Base-by-base conservation (phyloP, 768 basidiomycete species). In the Tulasnella sp. region DNA sequence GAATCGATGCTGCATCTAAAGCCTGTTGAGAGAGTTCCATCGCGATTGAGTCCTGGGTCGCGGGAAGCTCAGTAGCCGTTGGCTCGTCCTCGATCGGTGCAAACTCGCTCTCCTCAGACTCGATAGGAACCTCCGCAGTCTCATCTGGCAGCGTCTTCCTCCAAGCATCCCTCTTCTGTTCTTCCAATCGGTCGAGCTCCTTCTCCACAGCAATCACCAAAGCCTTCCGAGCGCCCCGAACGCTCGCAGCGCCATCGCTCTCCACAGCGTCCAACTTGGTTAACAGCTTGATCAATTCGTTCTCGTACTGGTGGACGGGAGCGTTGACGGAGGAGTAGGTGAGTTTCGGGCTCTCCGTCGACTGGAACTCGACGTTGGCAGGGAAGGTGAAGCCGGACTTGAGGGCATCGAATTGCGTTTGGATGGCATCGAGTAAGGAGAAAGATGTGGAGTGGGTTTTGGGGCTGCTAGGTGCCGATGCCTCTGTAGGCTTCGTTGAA, bases 291-390 rank as follows among this genome's bases (percentile, higher is more conserved):
- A 22, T 71, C 44, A 71, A 22, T 22, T 71, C 44, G 26, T 11
- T 14, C 59, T 65, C 59, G 34, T 71, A 59, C 32, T 36, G 16
- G 47, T 26, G 42, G 29, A 91, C 79, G 0, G 84, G 78, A 22
- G 84, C 86, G 77, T 92, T 92, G 62, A 77, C 81, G 1, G 84
- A 79, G 8, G 87, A 87, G 80, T 84, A 92, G 3, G 87, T 86
- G 40, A 92, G 84, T 77, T 84, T 84, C 72, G 79, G 77, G 72
- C 47, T 11, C 74, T 35, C 26, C 65, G 22, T 34, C 40, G 34
- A 35, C 39, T 77, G 76, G 78, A 86, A 88, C 76, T 88, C 87
- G 75, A 88, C 80, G 16, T 76, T 77, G 35, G 78, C 68, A 14
- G 86, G 85, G 67, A 82, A 81, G 22, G 78, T 74, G 79, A 89